Base-by-base conservation (phyloP, 2,329 filamentous ascomycete species). In the Alternaria conjuncta region DNA sequence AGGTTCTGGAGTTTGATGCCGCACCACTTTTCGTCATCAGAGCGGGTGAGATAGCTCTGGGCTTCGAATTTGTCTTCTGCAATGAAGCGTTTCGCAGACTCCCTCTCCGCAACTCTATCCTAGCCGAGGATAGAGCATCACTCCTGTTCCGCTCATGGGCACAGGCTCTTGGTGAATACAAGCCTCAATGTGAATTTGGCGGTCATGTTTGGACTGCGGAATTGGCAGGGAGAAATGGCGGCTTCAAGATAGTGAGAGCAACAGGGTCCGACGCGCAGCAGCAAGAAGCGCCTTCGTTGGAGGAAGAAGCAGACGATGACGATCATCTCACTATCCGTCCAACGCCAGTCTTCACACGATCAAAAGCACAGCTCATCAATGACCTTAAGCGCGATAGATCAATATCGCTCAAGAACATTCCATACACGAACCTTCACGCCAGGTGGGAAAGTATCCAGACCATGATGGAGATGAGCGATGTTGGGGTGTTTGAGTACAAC, bases 401-500 rank as follows among this genome's bases (percentile, higher is more conserved):
- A 4, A 20, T 60, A 1, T 55, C 65, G 21, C 26, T 61, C 7
- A 45, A 53, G 1, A 64, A 44, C 0, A 25, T 72, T 2, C 67
- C 69, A 3, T 65, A 47, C 8, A 60, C 61, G 4, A 70, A 73
- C 32, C 57, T 74, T 6, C 60, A 54, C 18, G 72, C 71, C 3
- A 67, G 70, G 13, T 75, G 71, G 73, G 71, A 75, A 50, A 69
- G 69, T 7, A 55, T 78, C 12, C 71, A 75, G 41, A 72, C 67
- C 0, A 78, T 77, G 74, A 76, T 78, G 74, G 75, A 77, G 30
- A 77, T 77, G 76, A 75, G 66, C 30, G 76, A 78, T 56, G 74
- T 78, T n/a, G 75, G 76, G 7, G 72, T 76, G 1, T 78, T 78
- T 25, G 76, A 78, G 46, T 77, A 74, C 43, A 66, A 71, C 11